These are phyloP conservation scores for Trichoderma cornu-damae DNA, from an alignment of 2,329 filamentous ascomycete genomes.

Conservation along the genomic window DNA sequence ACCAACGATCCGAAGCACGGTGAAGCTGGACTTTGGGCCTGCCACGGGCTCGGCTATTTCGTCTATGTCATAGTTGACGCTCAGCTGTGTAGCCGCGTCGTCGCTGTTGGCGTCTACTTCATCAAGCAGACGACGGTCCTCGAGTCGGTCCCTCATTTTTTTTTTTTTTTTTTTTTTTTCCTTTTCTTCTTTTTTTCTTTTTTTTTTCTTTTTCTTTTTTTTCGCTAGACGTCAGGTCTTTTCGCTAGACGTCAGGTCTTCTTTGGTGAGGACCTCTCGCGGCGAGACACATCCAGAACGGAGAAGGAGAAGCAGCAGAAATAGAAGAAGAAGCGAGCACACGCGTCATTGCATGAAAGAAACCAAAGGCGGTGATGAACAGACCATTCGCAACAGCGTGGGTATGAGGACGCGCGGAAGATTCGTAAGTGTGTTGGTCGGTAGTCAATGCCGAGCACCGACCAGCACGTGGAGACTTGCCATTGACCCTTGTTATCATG, in stretches of 20 bases:
- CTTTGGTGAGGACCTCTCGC: not conserved
- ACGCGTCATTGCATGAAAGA: not conserved
- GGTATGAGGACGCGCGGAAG: conserved; percentile 7
- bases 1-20: not conserved
- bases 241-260: too few species aligned
- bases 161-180: not conserved
- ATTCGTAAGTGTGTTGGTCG: not conserved
- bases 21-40: not conserved
- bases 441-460: conserved; percentile 10
- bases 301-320: not conserved
- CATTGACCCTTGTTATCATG: conserved; percentile 1
- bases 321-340: not conserved
- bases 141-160: conserved; percentile 6
- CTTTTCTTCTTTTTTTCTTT: not conserved
- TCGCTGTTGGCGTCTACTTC: not conserved
- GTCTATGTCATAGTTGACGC: not conserved
- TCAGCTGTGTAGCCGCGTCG: conserved; percentile 3
- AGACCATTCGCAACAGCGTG: not conserved
- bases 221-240: too few species aligned
- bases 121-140: conserved; percentile 11
- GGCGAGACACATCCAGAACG: not conserved
- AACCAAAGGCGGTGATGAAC: not conserved
- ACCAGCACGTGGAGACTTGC: conserved; percentile 7
- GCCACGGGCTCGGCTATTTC: not conserved
- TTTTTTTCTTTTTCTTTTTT: not conserved